Conservation (phyloP, 176 grass and related monocot genomes). For the Chloris gayana region DNA sequence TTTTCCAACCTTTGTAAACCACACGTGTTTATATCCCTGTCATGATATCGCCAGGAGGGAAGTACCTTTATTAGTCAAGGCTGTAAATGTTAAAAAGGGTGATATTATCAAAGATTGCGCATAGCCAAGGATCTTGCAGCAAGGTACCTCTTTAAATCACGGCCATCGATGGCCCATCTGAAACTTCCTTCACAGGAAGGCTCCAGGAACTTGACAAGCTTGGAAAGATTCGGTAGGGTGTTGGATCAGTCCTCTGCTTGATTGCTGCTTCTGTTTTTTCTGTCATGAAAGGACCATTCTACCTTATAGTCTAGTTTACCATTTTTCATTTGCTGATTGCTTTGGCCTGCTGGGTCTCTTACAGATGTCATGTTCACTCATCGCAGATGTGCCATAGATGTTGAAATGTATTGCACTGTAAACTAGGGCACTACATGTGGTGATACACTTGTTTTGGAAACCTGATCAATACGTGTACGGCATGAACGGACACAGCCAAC, state of each 20-base stretch:
- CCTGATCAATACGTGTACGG: too few species aligned
- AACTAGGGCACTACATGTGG: too few species aligned
- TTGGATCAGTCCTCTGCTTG: neutral
- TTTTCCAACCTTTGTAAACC: slow-evolving; percentile 44
- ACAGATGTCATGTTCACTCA: neutral
- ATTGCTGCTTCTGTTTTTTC: neutral
- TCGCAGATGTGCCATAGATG: neutral
- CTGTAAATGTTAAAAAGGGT: slow-evolving; percentile 11
- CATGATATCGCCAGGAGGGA: neutral
- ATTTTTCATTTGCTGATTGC: slow-evolving; percentile 25
- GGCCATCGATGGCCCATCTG: neutral
- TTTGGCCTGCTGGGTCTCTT: neutral
- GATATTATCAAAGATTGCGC: slow-evolving; percentile 1
- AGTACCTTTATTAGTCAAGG: neutral
- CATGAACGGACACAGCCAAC: too few species aligned
- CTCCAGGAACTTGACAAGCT: slow-evolving; percentile 37
- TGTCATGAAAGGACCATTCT: slow-evolving; percentile 39
- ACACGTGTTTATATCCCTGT: slow-evolving; percentile 19
- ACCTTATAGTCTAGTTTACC: slow-evolving; percentile 14
- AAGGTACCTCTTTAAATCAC: slow-evolving; percentile 8
- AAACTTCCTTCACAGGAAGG: slow-evolving; percentile 23
- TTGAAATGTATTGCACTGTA: too few species aligned
- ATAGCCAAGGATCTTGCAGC: neutral
- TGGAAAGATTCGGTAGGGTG: slow-evolving; percentile 24
- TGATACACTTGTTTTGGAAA: too few species aligned